These are phyloP conservation scores for Acacia confusa DNA, from an alignment of 306 rosid species.

Conservation along the genomic window DNA sequence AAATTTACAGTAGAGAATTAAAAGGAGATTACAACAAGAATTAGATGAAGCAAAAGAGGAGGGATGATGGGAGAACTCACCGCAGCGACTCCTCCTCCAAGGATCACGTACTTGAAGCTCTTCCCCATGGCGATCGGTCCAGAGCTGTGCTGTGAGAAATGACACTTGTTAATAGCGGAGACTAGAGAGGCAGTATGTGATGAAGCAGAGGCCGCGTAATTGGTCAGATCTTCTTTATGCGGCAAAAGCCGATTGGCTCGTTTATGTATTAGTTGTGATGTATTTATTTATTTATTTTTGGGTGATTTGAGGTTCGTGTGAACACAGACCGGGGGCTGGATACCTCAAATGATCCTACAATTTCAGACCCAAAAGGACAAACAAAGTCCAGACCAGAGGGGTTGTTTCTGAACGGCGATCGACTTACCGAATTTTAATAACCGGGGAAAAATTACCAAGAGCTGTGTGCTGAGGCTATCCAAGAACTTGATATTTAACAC, in stretches of 20 bases:
- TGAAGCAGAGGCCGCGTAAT: not conserved
- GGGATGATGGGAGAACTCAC: conserved; percentile 51
- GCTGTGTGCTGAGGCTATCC: not conserved
- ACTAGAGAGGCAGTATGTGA: not conserved
- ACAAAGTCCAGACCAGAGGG: not conserved
- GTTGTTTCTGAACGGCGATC: not conserved
- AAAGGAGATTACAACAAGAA: not conserved
- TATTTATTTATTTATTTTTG: not conserved
- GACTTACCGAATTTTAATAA: no score
- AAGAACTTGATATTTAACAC: not conserved
- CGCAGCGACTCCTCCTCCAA: conserved; percentile 96
- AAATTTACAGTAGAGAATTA: not conserved
- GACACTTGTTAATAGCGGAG: not conserved
- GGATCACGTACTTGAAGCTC: conserved; percentile 76
- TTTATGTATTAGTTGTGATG: not conserved
- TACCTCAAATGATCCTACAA: not conserved
- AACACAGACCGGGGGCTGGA: not conserved
- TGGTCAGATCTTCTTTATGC: conserved; percentile 34
- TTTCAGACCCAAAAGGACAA: not conserved
- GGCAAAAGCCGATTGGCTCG: not conserved
- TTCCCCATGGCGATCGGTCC: conserved; percentile 60
- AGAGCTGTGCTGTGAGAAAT: not conserved
- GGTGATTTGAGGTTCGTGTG: conserved; percentile 1
- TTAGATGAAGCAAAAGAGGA: not conserved
- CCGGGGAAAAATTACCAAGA: not conserved